Base-by-base conservation (phyloP, 768 basidiomycete species). In the Pholiota conissans region DNA sequence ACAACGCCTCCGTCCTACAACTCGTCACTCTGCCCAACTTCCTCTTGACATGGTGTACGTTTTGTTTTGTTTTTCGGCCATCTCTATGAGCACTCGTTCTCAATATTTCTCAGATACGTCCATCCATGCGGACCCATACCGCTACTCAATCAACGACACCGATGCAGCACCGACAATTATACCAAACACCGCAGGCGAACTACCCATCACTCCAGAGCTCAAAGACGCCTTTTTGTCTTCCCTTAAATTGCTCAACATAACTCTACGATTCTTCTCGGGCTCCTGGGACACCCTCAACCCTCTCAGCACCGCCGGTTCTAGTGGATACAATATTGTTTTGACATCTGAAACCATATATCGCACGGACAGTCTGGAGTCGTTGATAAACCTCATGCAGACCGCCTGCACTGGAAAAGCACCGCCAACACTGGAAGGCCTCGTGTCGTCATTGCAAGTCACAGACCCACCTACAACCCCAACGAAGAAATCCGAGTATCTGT, bases 341-440 rank as follows among this genome's bases (percentile, higher is more conserved):
- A 93, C 94, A 0, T 91, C 92, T 24, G 96, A 99, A 73, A 98
- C 96, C 37, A 93, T 98, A 20, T 98, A 99, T 67, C 79, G 85
- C 26, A 73, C 77, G 10, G 81, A 84, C 1, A 87, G 83, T 59
- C 77, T 96, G 2, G 73, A 74, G 0, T 73, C 85, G 26, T 75
- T 99, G 39, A 70, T 91, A 20, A 63, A 72, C 32, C 69, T 89
- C 18, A 65, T 91, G 68, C 72, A 73, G 50, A 57, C 66, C 0
- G 76, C 81, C 11, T 76, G 76, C 26, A 56, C 57, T 27, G 56
- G 63, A 52, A 49, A 55, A n/a, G 11, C 52, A 20, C 22, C 48
- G 22, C 29, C 49, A 10, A 24, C 40, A n/a, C 27, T 49, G 13
- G 45, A 58, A 27, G 55, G 55, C 13, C 46, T 57, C n/a, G 49